Evolutionary conservation across 345 rosid genomes (phyloP).

Genomic region (Heritiera littoralis): DNA sequence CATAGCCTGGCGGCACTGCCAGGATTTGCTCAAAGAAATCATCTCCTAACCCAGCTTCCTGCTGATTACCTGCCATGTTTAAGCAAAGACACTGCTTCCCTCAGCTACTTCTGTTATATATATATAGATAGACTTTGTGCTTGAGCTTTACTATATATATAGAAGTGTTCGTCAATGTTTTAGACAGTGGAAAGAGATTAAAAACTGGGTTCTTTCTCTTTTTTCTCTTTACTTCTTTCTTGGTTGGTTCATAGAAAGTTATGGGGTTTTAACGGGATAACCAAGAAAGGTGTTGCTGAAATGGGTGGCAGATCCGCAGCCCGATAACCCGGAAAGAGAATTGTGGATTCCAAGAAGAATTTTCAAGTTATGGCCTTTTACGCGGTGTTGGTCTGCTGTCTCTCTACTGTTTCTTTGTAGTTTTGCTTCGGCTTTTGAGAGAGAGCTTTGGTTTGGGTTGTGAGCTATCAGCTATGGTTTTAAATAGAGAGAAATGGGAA

Average conservation of each 20-base stretch:
- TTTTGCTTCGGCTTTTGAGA: not conserved
- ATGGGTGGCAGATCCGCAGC: constrained; percentile 50
- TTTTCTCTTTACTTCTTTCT: no score
- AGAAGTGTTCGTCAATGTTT: constrained; percentile 4
- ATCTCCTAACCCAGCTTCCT: constrained; percentile 54
- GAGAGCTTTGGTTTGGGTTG: not conserved
- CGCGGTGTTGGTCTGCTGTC: not conserved
- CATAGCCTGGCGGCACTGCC: constrained; percentile 50
- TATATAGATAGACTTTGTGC: not conserved
- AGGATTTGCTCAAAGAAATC: constrained; percentile 78
- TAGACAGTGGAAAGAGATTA: not conserved
- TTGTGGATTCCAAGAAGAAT: constrained; percentile 39
- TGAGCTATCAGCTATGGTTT: not conserved
- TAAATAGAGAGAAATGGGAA: not conserved
- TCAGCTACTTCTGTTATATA: not conserved
- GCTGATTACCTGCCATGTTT: constrained; percentile 56
- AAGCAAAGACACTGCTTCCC: not conserved
- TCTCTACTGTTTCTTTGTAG: not conserved
- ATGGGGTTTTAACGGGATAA: constrained; percentile 11
- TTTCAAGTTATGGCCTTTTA: not conserved
- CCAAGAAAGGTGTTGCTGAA: constrained; percentile 32
- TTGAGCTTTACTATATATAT: not conserved
- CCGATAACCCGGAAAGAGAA: constrained; percentile 53
- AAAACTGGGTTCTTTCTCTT: constrained; percentile 1
- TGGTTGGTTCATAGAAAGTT: constrained; percentile 2